Evolutionary conservation across 345 rosid genomes (phyloP).

Genomic region (Corchorus capsularis): DNA sequence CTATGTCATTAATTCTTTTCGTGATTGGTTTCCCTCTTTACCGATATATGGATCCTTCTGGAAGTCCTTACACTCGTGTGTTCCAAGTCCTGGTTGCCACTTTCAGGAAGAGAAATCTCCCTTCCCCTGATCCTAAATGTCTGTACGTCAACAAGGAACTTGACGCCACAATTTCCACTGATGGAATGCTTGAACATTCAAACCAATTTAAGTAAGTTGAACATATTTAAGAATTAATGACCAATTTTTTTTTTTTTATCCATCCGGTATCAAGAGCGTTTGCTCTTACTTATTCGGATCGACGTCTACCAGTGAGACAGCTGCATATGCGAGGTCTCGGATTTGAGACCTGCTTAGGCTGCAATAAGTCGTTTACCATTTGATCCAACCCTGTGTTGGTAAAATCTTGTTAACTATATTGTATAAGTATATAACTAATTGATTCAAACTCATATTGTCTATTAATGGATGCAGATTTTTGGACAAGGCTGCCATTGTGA

Average conservation of each 20-base stretch:
- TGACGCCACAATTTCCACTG: slow-evolving; percentile 57
- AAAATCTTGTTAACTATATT: no score
- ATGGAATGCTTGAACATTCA: slow-evolving; percentile 52
- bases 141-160: slow-evolving; percentile 53
- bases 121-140: slow-evolving; percentile 30
- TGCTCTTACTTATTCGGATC: no score
- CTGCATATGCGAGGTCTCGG: no score
- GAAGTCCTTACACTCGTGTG: slow-evolving; percentile 68
- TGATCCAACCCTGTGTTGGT: no score
- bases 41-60: slow-evolving; percentile 62
- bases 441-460: neutral
- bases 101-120: slow-evolving; percentile 49
- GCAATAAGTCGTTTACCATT: no score
- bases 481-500: slow-evolving; percentile 54
- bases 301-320: no score
- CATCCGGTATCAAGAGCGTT: no score
- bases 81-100: slow-evolving; percentile 56
- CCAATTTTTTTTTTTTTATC: no score
- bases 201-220: slow-evolving; percentile 41
- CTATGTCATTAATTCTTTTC: slow-evolving; percentile 43
- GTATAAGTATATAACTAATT: neutral
- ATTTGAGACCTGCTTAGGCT: no score
- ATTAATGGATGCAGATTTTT: slow-evolving; percentile 36
- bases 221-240: no score
- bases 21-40: slow-evolving; percentile 59